A percentile compares a stretch with the other conserved stretches of the same genome.
These are phyloP conservation scores for Aurinia saxatilis DNA, from an alignment of 345 rosid species.

Conservation along the genomic window DNA sequence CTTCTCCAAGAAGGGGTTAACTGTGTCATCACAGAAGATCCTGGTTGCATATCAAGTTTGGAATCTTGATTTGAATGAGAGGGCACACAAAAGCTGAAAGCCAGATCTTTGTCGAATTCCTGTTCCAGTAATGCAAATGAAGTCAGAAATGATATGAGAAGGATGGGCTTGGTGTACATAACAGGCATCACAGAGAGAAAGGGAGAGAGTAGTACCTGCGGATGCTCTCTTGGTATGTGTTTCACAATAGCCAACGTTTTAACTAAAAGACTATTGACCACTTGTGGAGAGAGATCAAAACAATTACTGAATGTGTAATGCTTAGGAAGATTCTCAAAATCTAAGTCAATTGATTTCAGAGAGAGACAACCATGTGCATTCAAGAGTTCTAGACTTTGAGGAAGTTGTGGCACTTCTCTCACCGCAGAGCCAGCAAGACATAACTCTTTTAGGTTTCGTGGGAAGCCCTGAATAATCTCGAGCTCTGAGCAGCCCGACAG, in stretches of 20 bases:
- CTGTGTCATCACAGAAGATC: background rate
- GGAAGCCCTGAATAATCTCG: background rate
- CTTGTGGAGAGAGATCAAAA: background rate
- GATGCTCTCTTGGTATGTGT: background rate
- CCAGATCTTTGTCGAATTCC: background rate
- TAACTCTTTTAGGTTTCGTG: background rate
- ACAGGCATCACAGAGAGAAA: background rate
- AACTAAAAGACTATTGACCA: background rate
- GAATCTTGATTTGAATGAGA: background rate
- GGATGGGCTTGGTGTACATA: too few species aligned
- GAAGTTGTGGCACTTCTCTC: conserved; percentile 16
- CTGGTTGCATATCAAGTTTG: background rate
- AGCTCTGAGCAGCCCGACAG: background rate
- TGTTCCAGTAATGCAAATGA: background rate
- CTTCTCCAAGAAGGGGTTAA: background rate
- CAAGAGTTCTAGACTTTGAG: background rate
- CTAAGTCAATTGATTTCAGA: background rate
- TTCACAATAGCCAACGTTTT: background rate
- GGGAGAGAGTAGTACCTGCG: background rate
- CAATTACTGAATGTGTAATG: conserved; percentile 10
- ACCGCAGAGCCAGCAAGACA: background rate
- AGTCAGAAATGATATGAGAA: background rate
- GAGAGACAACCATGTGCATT: background rate
- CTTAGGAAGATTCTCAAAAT: background rate
- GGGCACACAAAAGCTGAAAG: background rate